Evolutionary conservation across 2,329 filamentous ascomycete genomes (phyloP), one percentile per base, ranked within the genome.

Genomic region (Colletotrichum sp.): DNA sequence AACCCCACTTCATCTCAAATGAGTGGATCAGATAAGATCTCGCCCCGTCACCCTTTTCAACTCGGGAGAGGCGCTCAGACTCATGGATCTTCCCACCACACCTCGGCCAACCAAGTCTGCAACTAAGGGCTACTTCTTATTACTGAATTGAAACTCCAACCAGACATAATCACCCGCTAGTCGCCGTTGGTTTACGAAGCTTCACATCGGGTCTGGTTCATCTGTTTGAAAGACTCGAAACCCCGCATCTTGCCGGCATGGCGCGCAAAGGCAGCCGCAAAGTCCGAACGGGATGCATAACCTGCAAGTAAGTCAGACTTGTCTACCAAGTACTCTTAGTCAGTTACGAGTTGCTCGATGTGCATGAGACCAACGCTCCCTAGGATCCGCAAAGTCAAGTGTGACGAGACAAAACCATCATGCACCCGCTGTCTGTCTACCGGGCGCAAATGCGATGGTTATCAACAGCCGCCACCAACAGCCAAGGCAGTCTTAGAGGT

Each of bases 371-470:
- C 55, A 36, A 76, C 52, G 8, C 18, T 63, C 18, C 3, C 26
- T 70, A 91, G 89, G 82, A 86, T 89, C 61, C 88, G 90, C 67
- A 89, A 89, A 74, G 87, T 91, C 68, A 91, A 91, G 80, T 92
- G 90, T 80, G 90, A 91, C 77, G 90, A 92, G 81, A 83, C 81
- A n/a, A 90, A 89, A 71, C 90, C 90, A 2, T 82, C 81, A 43
- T 92, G 90, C 78, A 82, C 86, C 34, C 87, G 89, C 68, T 92
- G 90, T 78, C 86, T 86, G 26, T 89, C 87, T 68, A 91, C 90
- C 2, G 89, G 90, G n/a, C 86, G 90, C 61, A 87, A 86, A 78
- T 92, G 90, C 79, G 90, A 92, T 79, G 90, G 90, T 72, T 92
- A 92, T 74, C 80, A 68, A 8, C 78, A 82, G 72, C 26, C 55